A percentile compares a stretch with the other conserved stretches of the same genome.
phyloP scores from a whole-genome alignment of 2,329 filamentous ascomycete species.

The Colletotrichum tanaceti region DNA sequence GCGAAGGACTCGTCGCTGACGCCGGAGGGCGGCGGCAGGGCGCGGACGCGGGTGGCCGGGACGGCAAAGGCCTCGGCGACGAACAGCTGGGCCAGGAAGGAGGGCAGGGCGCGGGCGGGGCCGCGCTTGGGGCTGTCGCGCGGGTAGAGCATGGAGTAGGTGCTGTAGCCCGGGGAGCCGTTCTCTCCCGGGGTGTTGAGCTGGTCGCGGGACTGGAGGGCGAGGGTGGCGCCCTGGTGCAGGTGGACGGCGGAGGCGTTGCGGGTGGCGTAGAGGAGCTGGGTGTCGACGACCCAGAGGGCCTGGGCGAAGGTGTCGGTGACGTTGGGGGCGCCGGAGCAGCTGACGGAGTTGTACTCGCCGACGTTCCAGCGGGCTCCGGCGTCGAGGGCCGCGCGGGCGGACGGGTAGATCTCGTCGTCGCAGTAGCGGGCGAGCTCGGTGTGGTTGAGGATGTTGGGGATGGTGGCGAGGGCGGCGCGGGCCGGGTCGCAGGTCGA shows the following conservation, averaged over 20 bases:
- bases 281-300: conserved; percentile 53
- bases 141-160: conserved; percentile 42
- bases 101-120: conserved; percentile 31
- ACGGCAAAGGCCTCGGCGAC: conserved; percentile 39
- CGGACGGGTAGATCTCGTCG: conserved; percentile 33
- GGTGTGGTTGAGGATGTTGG: conserved; percentile 37
- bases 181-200: conserved; percentile 34
- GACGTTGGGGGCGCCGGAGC: conserved; percentile 53
- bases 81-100: conserved; percentile 36
- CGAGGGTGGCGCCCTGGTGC: conserved; percentile 45
- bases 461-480: conserved; percentile 21
- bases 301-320: conserved; percentile 55
- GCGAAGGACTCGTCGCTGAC: conserved; percentile 5
- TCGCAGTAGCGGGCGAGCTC: conserved; percentile 37
- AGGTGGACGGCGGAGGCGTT: conserved; percentile 52
- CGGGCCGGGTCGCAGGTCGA: conserved; percentile 33
- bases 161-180: conserved; percentile 35
- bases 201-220: conserved; percentile 39
- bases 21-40: conserved; percentile 3
- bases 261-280: conserved; percentile 52
- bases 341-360: conserved; percentile 56
- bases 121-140: conserved; percentile 38
- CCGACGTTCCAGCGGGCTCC: conserved; percentile 47
- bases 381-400: conserved; percentile 27
- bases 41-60: conserved; percentile 9